Base-by-base conservation (phyloP, 192 early-diverging fungal genomes). In the Coemansia sp. region DNA sequence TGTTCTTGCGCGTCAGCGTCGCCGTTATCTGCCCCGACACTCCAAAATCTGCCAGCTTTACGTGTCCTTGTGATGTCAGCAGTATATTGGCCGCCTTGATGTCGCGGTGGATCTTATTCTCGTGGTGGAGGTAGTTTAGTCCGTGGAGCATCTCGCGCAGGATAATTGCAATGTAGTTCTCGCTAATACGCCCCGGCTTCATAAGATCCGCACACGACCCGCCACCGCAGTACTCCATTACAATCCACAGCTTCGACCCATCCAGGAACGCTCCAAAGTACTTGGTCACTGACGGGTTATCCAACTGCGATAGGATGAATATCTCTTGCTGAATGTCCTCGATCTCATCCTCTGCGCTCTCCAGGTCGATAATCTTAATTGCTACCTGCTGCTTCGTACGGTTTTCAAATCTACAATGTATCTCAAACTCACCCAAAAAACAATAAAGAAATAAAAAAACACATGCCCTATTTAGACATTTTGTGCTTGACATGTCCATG, bases 281-380 rank as follows among this genome's bases (percentile, higher is more conserved):
- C 66, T 78, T 73, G 60, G 92, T 94, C 41, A 97, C 91, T 68
- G 90, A 90, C 21, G 84, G 84, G 8, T 93, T 94, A 73, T 94
- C 89, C 59, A 96, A 81, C 69, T 97, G 95, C 49, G 94, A 94
- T 26, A 99, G 81, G 56, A 99, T 96, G 54, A 85, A 87, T 73
- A 98, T 97, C 68, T 99, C 97, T 68, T 93, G 91, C 74, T 96
- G 96, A 71, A 99, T 97, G 84, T 99, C 97, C 67, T 98, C 96
- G 62, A 98, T 97, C 70, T 98, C 95, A 69, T 98, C 96, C 74
- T 99, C 96, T 23, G 93, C 92, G 68, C 86, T 92, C 76, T 98
- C 95, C 21, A 99, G 79, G 74, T 99, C 93, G 69, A 99, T 96
- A 49, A 98, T 91, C 74, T 99, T 99, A 66, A 99, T 97, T 5